Evolutionary conservation across 805 yeast genomes (phyloP), one percentile per base, ranked within the genome.

Genomic region (Wickerhamiella spandovensis): DNA sequence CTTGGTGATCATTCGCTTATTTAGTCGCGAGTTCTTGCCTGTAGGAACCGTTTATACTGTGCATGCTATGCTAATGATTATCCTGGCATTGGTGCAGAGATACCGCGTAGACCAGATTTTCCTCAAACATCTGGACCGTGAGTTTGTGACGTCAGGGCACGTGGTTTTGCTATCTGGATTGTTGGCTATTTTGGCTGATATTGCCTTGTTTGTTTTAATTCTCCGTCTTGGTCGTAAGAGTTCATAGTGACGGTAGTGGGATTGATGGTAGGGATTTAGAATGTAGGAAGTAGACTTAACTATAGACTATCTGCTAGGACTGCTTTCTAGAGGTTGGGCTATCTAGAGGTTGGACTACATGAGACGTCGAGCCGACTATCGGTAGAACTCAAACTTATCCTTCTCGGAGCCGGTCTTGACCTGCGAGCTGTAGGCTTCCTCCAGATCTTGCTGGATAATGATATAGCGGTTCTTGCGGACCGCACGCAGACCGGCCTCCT

Each of bases 401-500:
- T 84, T 94, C 67, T 94, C 98, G 57, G 81, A 79, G 51, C 95
- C 95, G 2, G 95, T 77, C 74, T 92, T 92, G 56, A 94, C 98
- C 74, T 92, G 98, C 39, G 95, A 72, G 50, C 95, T 84, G 71
- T 92, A 92, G 6, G 98, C 98, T 72, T 92, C 99, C 67, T 92
- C 99, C 65, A 92, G 74, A 71, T 92, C 99, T 64, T 82, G 81
- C 71, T 92, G 97, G 63, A 94, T 73, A 57, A 92, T 94, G 69
- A 92, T 95, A 67, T 94, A 92, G 71, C 99, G 79, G 69, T 92
- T 92, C 72, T 90, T 92, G 72, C 99, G 84, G 45, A 92, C 97
- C 1, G 99, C 99, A 60, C 98, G 80, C 59, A 92, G 76, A 58
- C 99, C 99, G 25, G 99, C 99, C 71, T 94, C 99, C 76, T 92